phyloP scores from a whole-genome alignment of 2,329 filamentous ascomycete species.

The Ascosphaera aggregata region DNA sequence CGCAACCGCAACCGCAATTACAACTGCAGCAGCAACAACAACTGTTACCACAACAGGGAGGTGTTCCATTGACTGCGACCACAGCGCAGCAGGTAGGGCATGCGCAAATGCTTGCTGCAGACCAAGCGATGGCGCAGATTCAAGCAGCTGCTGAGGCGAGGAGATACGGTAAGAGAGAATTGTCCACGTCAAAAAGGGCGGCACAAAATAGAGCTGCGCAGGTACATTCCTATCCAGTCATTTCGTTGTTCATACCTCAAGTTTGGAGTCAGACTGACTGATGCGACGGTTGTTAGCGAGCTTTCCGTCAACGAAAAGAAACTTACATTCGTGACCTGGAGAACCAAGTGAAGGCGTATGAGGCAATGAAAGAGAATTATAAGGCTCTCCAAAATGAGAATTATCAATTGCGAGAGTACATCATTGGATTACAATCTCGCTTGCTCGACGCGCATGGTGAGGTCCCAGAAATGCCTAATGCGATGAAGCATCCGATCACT shows the following conservation, averaged over 20 bases:
- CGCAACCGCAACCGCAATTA: conserved; percentile 4
- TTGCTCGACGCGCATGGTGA: conserved; percentile 67
- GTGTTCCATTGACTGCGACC: conserved; percentile 19
- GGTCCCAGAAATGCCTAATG: conserved; percentile 49
- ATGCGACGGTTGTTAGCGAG: conserved; percentile 36
- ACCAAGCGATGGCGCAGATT: conserved; percentile 12
- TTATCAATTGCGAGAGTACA: conserved; percentile 75
- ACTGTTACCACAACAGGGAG: conserved; percentile 1
- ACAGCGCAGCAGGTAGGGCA: not conserved
- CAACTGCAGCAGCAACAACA: conserved; percentile 8
- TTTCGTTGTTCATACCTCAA: not conserved
- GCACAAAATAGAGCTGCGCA: conserved; percentile 94
- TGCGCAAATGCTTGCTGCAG: not conserved
- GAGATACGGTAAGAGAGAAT: conserved; percentile 52
- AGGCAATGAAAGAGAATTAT: conserved; percentile 49
- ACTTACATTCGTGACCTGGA: conserved; percentile 96
- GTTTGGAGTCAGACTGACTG: not conserved
- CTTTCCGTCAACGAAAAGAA: conserved; percentile 93
- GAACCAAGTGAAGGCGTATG: conserved; percentile 67
- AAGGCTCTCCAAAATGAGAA: conserved; percentile 75
- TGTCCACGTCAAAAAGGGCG: conserved; percentile 88
- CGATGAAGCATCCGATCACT: not conserved
- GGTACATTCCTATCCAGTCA: conserved; percentile 27
- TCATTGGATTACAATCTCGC: conserved; percentile 69
- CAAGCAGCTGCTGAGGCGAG: conserved; percentile 37